Conservation (phyloP, 2,329 filamentous ascomycete genomes). For the Penicillium sp. region DNA sequence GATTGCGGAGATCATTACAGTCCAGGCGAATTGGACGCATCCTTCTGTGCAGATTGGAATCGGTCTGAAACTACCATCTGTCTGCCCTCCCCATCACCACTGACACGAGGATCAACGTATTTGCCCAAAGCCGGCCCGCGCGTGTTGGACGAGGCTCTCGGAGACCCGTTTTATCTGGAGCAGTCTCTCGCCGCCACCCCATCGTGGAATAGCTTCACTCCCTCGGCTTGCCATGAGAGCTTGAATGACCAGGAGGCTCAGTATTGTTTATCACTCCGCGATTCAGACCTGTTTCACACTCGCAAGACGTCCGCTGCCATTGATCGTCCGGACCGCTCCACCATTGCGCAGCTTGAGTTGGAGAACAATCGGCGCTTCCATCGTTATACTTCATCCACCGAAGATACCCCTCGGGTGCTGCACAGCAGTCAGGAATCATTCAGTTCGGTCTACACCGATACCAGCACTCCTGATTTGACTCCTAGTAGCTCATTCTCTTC, state of each 20-base stretch:
- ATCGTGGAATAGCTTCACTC: conserved; percentile 20
- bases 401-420: conserved; percentile 16
- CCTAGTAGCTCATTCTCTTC: conserved; percentile 39
- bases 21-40: conserved; percentile 31
- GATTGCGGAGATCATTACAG: conserved; percentile 30
- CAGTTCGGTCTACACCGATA: conserved; percentile 29
- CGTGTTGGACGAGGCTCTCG: conserved; percentile 30
- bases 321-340: conserved; percentile 23
- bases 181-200: conserved; percentile 26
- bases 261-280: conserved; percentile 24
- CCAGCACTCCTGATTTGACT: conserved; percentile 31
- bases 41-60: conserved; percentile 26
- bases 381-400: conserved; percentile 20
- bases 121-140: conserved; percentile 23
- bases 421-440: conserved; percentile 32
- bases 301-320: conserved; percentile 4
- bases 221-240: conserved; percentile 28
- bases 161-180: conserved; percentile 38
- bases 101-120: conserved; percentile 28
- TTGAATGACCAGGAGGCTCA: conserved; percentile 25
- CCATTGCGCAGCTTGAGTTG: conserved; percentile 27
- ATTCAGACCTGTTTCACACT: conserved; percentile 11
- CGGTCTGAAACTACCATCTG: conserved; percentile 29
- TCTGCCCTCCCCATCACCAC: conserved; percentile 22
- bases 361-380: conserved; percentile 28